Evolutionary conservation across 768 basidiomycete genomes (phyloP).

Genomic region (Mycena metata): DNA sequence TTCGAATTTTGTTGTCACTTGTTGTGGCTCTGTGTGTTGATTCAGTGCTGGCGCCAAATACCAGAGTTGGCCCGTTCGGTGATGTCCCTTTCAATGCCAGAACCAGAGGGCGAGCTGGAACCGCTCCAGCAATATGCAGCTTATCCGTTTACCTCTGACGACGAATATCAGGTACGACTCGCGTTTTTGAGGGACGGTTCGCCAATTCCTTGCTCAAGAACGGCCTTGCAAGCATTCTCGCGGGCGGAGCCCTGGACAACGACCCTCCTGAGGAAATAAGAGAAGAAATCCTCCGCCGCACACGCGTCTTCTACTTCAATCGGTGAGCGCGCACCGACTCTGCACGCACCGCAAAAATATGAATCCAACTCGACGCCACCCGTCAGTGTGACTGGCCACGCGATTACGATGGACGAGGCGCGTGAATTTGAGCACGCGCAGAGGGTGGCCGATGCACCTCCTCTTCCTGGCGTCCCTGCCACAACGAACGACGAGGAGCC

Average conservation of each 20-base stretch:
- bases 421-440: slow-evolving; percentile 50
- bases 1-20: slow-evolving; percentile 3
- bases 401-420: slow-evolving; percentile 58
- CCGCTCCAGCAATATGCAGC: slow-evolving; percentile 29
- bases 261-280: slow-evolving; percentile 52
- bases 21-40: too few relatives aligned
- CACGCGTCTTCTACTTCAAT: slow-evolving; percentile 83
- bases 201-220: slow-evolving; percentile 26
- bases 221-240: slow-evolving; percentile 70
- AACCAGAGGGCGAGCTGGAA: not conserved
- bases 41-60: not conserved
- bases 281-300: slow-evolving; percentile 64
- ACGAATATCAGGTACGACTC: slow-evolving; percentile 38
- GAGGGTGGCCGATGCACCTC: not conserved
- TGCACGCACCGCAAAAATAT: too few relatives aligned
- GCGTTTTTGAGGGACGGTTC: not conserved
- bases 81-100: slow-evolving; percentile 18
- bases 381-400: slow-evolving; percentile 58
- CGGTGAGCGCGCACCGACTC: slow-evolving; percentile 51
- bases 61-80: not conserved
- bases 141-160: slow-evolving; percentile 32
- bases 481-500: slow-evolving; percentile 45
- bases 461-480: not conserved
- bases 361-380: too few relatives aligned
- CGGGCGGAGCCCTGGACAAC: slow-evolving; percentile 54